These are phyloP conservation scores for Scheffersomyces titani DNA, from an alignment of 1,139 yeast species.

Conservation along the genomic window DNA sequence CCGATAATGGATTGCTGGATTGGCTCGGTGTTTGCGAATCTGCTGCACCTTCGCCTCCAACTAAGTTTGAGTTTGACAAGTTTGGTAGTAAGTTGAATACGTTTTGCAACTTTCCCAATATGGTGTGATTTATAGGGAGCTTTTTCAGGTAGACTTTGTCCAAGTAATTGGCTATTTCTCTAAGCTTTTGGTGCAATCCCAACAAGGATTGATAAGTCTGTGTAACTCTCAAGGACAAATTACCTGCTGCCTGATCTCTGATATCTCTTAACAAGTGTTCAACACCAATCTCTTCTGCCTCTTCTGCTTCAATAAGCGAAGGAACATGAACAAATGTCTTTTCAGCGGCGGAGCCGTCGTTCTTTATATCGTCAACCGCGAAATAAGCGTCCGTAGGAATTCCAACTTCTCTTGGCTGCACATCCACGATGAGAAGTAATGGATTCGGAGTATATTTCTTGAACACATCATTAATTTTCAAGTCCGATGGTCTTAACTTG, in stretches of 20 bases:
- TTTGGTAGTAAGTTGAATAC: conserved; percentile 92
- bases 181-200: conserved; percentile 79
- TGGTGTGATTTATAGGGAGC: conserved; percentile 86
- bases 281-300: conserved; percentile 98
- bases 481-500: conserved; percentile 81
- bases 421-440: conserved; percentile 85
- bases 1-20: conserved; percentile 53
- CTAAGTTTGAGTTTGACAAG: conserved; percentile 42
- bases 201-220: conserved; percentile 86
- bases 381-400: conserved; percentile 95
- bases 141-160: conserved; percentile 70
- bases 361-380: conserved; percentile 93
- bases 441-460: conserved; percentile 85
- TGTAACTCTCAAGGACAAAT: conserved; percentile 81
- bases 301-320: conserved; percentile 92
- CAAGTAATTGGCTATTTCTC: conserved; percentile 78
- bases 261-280: conserved; percentile 94
- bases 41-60: conserved; percentile 9
- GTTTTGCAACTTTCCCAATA: conserved; percentile 90
- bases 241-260: conserved; percentile 96
- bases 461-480: conserved; percentile 86
- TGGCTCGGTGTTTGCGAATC: conserved; percentile 18
- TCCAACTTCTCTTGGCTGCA: conserved; percentile 77
- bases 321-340: conserved; percentile 93
- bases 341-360: conserved; percentile 94